phyloP scores from a whole-genome alignment of 148 eudicot genomes.

The Vaccinium macrocarpon region DNA sequence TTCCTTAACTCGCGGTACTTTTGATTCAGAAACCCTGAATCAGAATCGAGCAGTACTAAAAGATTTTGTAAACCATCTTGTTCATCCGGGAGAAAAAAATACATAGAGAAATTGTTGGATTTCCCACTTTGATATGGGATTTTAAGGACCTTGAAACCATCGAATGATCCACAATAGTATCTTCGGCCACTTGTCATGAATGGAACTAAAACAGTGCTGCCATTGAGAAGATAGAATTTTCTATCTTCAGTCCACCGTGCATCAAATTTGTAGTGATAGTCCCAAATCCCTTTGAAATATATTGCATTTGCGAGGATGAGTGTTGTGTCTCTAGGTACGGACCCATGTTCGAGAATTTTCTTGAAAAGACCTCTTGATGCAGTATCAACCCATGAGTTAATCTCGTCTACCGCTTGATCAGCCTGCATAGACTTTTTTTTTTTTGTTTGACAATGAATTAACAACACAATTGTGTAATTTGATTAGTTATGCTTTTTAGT shows the following conservation, averaged over 20 bases:
- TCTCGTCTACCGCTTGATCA: neutral
- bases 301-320: neutral
- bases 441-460: neutral
- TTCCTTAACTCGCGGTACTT: too few species aligned
- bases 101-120: too few species aligned
- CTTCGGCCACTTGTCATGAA: neutral
- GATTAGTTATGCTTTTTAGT: too few species aligned
- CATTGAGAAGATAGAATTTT: neutral
- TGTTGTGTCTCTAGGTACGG: neutral
- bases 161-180: too few species aligned
- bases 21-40: too few species aligned
- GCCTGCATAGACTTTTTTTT: neutral
- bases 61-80: too few species aligned
- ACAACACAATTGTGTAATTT: neutral
- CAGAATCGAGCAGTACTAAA: too few species aligned
- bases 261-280: neutral
- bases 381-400: neutral
- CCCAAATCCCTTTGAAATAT: neutral
- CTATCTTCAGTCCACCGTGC: neutral
- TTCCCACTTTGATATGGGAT: too few species aligned
- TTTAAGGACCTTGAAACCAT: too few species aligned
- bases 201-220: neutral
- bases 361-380: neutral
- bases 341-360: neutral
- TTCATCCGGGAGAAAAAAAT: too few species aligned